Base-by-base conservation (phyloP, 2,329 filamentous ascomycete species). In the Fusarium kyushuense region DNA sequence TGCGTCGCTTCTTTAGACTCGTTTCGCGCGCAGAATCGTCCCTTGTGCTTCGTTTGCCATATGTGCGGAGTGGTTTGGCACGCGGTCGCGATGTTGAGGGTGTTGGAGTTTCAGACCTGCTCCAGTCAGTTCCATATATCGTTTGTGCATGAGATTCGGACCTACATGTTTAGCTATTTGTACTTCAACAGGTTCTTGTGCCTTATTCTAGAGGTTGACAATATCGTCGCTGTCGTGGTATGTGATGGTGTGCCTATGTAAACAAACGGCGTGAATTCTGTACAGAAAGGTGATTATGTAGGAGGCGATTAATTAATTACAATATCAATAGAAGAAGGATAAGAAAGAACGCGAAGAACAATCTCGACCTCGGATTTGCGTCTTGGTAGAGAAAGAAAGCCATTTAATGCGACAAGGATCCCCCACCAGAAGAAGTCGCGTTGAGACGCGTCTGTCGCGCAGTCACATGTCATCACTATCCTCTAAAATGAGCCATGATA, bases 51-150 rank as follows among this genome's bases (percentile, higher is more conserved):
- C 78, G 76, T 63, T 78, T 80, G 42, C 80, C 79, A 41, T 83
- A 83, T 14, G 81, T 83, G 57, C 79, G 77, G 16, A 81, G 66
- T 6, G 76, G 73, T 59, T 78, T 80, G 52, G 73, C 73, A 52
- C 78, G 76, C 36, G 73, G 73, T 56, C 74, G 74, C 21, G 73
- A 54, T 11, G 57, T 58, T 17, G 63, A 66, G 32, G 68, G 46
- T 38, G 76, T 68, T 54, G 72, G 69, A 9, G 63, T 70, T 52
- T 77, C 76, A n/a, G 76, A 76, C 75, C 79, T 80, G 21, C 3
- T 2, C 11, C 5, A 2, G 57, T 76, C 6, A 75, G 59, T 7
- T 36, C 12, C 12, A 5, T 13, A 27, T 8, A 1, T n/a, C 0
- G 14, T 5, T 16, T 4, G 6, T 1, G 4, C 4, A 16, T 1